Conservation (phyloP, 1,139 yeast species). For the Petasospora rhodanensis region DNA sequence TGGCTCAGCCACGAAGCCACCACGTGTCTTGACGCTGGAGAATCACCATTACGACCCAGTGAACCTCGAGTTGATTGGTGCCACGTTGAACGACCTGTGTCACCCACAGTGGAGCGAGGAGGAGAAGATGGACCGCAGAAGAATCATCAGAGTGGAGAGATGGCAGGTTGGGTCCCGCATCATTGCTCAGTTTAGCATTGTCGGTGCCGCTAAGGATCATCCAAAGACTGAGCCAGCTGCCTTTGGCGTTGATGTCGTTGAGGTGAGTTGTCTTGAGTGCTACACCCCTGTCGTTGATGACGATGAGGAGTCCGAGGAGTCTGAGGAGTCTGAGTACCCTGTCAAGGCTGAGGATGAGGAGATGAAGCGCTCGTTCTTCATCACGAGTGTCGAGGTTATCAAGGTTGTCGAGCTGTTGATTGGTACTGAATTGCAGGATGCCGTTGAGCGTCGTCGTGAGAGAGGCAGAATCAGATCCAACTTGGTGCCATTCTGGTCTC, state of each 20-base stretch:
- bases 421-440: constrained; percentile 43
- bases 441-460: constrained; percentile 47
- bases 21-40: constrained; percentile 34
- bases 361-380: constrained; percentile 40
- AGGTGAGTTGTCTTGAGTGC: constrained; percentile 55
- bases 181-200: constrained; percentile 44
- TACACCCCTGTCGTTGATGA: constrained; percentile 33
- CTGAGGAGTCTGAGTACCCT: constrained; percentile 12
- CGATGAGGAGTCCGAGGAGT: constrained; percentile 30
- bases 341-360: constrained; percentile 12
- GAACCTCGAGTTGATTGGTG: constrained; percentile 40
- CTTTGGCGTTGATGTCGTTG: constrained; percentile 43
- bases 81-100: constrained; percentile 44
- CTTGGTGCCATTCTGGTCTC: constrained; percentile 65
- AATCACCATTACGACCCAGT: constrained; percentile 42
- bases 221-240: constrained; percentile 34
- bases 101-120: constrained; percentile 43
- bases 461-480: constrained; percentile 61
- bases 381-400: constrained; percentile 63
- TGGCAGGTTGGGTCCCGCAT: constrained; percentile 45
- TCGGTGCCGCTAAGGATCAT: constrained; percentile 48
- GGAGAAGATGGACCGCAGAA: constrained; percentile 47
- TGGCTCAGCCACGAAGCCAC: constrained; percentile 53
- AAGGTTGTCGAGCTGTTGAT: constrained; percentile 58
- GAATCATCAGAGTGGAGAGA: constrained; percentile 56